Evolutionary conservation across 192 early-diverging fungal genomes (phyloP), one percentile per base, ranked within the genome.

Genomic region (Coemansia sp.): DNA sequence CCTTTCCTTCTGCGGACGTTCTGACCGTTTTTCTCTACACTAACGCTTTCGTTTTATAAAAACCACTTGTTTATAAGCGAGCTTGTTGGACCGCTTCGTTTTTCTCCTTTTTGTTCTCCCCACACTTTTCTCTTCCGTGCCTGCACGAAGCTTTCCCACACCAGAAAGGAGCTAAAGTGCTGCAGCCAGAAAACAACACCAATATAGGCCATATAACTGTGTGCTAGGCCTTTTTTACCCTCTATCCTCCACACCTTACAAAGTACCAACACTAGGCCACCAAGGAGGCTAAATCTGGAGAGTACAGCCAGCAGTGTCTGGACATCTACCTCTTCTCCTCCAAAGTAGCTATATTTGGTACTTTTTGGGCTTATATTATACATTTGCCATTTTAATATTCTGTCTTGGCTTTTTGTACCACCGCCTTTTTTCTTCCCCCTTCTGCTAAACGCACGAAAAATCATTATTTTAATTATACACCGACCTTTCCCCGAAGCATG

Each of bases 1-100:
- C 28, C 25, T 56, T 48, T 34, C 63, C 30, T 72, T 29, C 13
- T 33, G 28, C 16, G 49, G 42, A 60, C 31, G 28, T 48, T 46
- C 64, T 64, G 21, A 18, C 23, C 31, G 9, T 51, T 40, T 53
- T 46, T 29, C 55, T 60, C 56, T 59, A 20, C 18, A 57, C 31
- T 57, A 18, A 21, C 25, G 48, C 48, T 51, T 51, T 51, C 21
- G 23, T 13, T 21, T 26, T 51, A 7, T 5, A 51, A 51, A 26
- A 23, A 25, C 48, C 9, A 13, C 0, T 51, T 16, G 48, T 26
- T 4, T 3, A 15, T 40, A 13, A 15, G 10, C 1, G 39, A 13
- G 39, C 9, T 40, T 3, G 9, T 40, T 40, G 16, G 39, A 15
- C 39, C 39, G 16, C 39, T 40, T 40, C 16, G 10, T 13, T 40